phyloP scores from a whole-genome alignment of 2,329 filamentous ascomycete species.

The Grosmannia huntii region DNA sequence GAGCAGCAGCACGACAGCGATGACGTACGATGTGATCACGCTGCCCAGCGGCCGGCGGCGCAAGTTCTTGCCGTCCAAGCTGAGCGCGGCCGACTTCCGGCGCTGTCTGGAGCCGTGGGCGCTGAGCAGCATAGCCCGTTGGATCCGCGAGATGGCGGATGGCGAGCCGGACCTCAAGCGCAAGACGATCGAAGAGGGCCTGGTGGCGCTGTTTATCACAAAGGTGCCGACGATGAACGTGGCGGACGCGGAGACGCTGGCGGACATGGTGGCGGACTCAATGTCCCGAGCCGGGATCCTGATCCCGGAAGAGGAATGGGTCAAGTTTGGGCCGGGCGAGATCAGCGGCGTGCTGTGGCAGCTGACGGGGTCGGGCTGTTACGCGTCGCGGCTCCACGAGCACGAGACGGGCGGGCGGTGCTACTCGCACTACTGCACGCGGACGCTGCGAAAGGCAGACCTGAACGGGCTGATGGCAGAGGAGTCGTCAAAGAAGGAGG shows the following conservation, averaged over 20 bases:
- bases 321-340: slow-evolving; percentile 71
- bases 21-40: slow-evolving; percentile 71
- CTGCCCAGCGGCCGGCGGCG: slow-evolving; percentile 60
- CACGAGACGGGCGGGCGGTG: slow-evolving; percentile 60
- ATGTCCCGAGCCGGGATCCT: slow-evolving; percentile 73
- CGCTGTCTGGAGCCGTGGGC: slow-evolving; percentile 88
- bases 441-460: slow-evolving; percentile 90
- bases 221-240: slow-evolving; percentile 99
- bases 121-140: slow-evolving; percentile 70
- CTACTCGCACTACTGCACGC: slow-evolving; percentile 87
- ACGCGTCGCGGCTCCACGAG: slow-evolving; percentile 72
- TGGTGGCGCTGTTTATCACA: slow-evolving; percentile 79
- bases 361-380: slow-evolving; percentile 82
- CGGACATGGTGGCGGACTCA: slow-evolving; percentile 59
- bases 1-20: slow-evolving; percentile 34
- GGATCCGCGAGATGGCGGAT: slow-evolving; percentile 82
- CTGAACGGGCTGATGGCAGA: slow-evolving; percentile 60
- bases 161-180: slow-evolving; percentile 80
- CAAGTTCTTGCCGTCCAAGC: slow-evolving; percentile 75
- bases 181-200: slow-evolving; percentile 72
- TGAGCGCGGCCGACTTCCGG: slow-evolving; percentile 68
- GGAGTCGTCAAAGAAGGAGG: slow-evolving; percentile 55
- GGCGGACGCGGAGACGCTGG: slow-evolving; percentile 83
- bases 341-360: slow-evolving; percentile 91
- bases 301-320: slow-evolving; percentile 89